Evolutionary conservation across 2,329 filamentous ascomycete genomes (phyloP), one percentile per base, ranked within the genome.

Genomic region (Penicillium sp.): DNA sequence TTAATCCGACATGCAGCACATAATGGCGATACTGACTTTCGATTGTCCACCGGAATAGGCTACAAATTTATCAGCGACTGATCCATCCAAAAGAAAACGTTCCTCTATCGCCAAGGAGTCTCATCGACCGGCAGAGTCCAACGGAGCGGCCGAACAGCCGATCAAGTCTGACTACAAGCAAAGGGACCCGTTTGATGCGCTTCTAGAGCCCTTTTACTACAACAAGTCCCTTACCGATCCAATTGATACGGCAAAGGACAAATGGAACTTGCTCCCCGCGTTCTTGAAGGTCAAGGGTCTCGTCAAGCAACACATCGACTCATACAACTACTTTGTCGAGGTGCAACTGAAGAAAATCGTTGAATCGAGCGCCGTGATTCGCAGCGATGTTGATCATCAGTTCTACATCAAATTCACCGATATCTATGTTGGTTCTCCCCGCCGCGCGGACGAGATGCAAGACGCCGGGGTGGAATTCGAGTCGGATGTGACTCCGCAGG

Each of bases 281-380:
- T 99, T 99, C 72, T 78, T 99, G 52, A 97, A 97, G 74, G 92
- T 97, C 65, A 99, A 99, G 75, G 92, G 92, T 51, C 80, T 97
- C 51, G 92, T 97, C 46, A 97, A 97, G 74, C 93, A 97, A 79
- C 92, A 97, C 72, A 93, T 96, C 68, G 95, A 99, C 77, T 97
- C 94, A 20, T 99, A 95, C 81, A 97, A 99, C 76, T 96, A 94
- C 76, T 97, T 99, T 65, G 89, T 97, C 61, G 91, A 99, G 63
- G 89, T 95, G 50, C 92, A 97, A 69, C 86, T 99, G 71, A 96
- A 96, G 76, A 92, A 97, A 65, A 99, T 99, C 63, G 88, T 99
- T 60, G 87, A 90, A 69, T 90, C 93, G 45, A 97, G 97, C 70
- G 86, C 88, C 42, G 88, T 86, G 33, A 89, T 99, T 58, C 85